Base-by-base conservation (phyloP, 192 early-diverging fungal genomes). In the Coemansia sp. region DNA sequence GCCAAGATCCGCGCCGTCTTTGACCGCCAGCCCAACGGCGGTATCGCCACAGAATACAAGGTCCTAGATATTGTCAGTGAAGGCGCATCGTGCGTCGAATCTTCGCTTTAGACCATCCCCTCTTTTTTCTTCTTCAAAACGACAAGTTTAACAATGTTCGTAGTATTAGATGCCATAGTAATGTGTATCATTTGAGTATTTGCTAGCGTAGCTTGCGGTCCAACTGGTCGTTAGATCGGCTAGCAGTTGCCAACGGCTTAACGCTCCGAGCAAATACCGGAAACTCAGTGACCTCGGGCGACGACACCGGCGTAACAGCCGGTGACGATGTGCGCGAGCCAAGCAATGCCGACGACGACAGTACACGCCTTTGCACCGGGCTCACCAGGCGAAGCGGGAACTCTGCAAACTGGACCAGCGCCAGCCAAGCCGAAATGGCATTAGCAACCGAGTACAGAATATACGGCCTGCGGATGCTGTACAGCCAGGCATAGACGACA, bases 381-480 rank as follows among this genome's bases (percentile, higher is more conserved):
- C 43, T 46, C 10, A 58, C 22, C 16, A 57, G 58, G 12, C 58
- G 47, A 11, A 76, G 67, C 36, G 65, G 62, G 33, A 71, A 67
- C 18, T 72, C 72, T 3, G 70, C 53, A 69, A 76, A 68, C 64
- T 84, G 81, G 20, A 84, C 62, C 12, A 71, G 46, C 20, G 77
- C 76, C 66, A 84, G 61, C 76, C 76, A 79, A 18, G 77, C 77
- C 6, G 81, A 84, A 11, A 76, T 63, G 20, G 66, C 72, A 46
- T 88, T 86, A 24, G 84, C 81, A 27, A 88, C 62, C 31, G 72
- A 74, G 74, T 89, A 92, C 50, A 90, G 68, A 16, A 80, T 77
- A 74, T 88, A 88, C 24, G 88, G 89, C n/a, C 86, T 86, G 31
- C 87, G 83, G 18, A 87, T 80, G 44, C 90, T 86, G 52, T 82